phyloP scores from a whole-genome alignment of 805 yeast species.

The Schwanniomyces vanrijiae region DNA sequence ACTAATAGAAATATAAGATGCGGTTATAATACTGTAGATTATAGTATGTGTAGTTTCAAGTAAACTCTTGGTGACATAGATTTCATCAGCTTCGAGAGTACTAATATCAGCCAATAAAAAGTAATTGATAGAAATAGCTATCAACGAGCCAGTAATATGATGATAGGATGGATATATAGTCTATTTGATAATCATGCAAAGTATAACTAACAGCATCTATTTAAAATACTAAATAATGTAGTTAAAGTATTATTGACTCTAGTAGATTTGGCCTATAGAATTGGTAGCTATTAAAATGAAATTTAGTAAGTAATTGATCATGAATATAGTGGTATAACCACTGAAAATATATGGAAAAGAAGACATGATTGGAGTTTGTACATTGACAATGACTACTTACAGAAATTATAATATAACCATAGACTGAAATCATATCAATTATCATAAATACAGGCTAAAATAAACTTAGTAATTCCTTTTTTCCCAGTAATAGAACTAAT shows the following conservation, averaged over 20 bases:
- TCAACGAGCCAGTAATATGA: constrained; percentile 76
- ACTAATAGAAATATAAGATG: constrained; percentile 33
- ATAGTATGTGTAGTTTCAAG: constrained; percentile 13
- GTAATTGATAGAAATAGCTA: constrained; percentile 69
- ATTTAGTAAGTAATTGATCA: constrained; percentile 48
- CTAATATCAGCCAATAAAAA: constrained; percentile 46
- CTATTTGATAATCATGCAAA: constrained; percentile 54
- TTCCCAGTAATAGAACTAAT: constrained; percentile 50
- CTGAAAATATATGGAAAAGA: constrained; percentile 35
- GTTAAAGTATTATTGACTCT: constrained; percentile 57
- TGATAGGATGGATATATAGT: constrained; percentile 62
- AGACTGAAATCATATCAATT: constrained; percentile 83
- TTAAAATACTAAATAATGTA: constrained; percentile 57
- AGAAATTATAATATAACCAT: constrained; percentile 61
- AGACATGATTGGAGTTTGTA: constrained; percentile 33
- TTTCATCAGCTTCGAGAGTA: constrained; percentile 33
- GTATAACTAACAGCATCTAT: constrained; percentile 78
- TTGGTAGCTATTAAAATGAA: constrained; percentile 50
- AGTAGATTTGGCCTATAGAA: constrained; percentile 61
- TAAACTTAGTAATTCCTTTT: constrained; percentile 44
- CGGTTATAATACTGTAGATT: constrained; percentile 23
- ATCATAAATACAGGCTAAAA: constrained; percentile 51
- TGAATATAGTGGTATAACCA: constrained; percentile 56
- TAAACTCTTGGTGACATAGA: constrained; percentile 20
- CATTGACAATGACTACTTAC: constrained; percentile 48